Conservation (phyloP, 495 filamentous ascomycete genomes). For the Penicillium argentinense region DNA sequence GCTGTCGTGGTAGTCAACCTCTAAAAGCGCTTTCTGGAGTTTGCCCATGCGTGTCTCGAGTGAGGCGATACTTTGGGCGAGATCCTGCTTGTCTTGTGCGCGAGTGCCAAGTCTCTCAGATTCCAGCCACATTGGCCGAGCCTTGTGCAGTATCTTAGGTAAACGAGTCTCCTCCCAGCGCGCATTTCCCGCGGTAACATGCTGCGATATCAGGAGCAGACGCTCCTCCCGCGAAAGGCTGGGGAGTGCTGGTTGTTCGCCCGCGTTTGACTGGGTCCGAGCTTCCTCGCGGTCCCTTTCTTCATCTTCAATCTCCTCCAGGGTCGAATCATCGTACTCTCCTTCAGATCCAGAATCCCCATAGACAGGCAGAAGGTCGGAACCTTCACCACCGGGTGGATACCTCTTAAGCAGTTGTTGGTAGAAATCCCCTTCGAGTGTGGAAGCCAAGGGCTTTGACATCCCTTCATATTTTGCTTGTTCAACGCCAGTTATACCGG, state of each 20-base stretch:
- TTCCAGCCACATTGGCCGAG: constrained; percentile 61
- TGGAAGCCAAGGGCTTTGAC: no score
- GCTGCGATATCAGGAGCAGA: constrained; percentile 50
- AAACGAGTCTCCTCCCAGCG: constrained; percentile 58
- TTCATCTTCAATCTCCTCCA: constrained; percentile 64
- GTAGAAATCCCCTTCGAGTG: constrained; percentile 1
- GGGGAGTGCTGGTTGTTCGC: background rate
- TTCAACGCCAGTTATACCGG: no score
- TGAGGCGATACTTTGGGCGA: background rate
- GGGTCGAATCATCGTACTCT: constrained; percentile 56
- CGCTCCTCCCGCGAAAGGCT: constrained; percentile 39
- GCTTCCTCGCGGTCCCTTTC: constrained; percentile 2
- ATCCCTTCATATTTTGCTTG: no score
- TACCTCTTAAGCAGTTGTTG: constrained; percentile 46
- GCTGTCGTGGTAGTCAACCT: constrained; percentile 48
- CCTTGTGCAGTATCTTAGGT: constrained; percentile 52
- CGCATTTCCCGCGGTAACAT: constrained; percentile 49
- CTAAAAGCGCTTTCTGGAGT: constrained; percentile 48
- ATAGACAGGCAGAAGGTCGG: constrained; percentile 55
- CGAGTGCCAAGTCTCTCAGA: constrained; percentile 34
- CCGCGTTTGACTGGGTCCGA: background rate
- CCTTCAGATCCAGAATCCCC: constrained; percentile 64
- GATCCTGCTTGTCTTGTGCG: constrained; percentile 27
- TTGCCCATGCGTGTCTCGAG: constrained; percentile 45
- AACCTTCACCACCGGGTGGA: constrained; percentile 44